A percentile compares a stretch with the other conserved stretches of the same genome.
These are phyloP conservation scores for Candida saitoana DNA, from an alignment of 805 yeast species.

Conservation along the genomic window DNA sequence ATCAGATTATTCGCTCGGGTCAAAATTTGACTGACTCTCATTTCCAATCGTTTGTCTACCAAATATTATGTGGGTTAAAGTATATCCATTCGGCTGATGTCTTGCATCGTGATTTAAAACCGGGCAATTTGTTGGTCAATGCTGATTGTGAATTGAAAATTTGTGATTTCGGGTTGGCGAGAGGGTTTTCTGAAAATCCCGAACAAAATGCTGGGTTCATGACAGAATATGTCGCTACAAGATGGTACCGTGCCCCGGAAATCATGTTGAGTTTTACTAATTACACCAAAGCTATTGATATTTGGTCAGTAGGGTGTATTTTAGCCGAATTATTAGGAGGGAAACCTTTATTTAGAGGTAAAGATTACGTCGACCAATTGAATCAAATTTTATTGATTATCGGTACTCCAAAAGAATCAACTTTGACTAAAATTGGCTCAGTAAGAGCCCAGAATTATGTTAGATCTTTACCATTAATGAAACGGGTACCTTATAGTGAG, in stretches of 20 bases:
- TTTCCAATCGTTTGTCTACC: conserved; percentile 89
- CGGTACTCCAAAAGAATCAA: conserved; percentile 78
- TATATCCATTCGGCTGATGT: conserved; percentile 92
- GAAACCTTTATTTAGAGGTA: conserved; percentile 87
- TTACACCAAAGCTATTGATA: conserved; percentile 92
- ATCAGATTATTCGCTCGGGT: conserved; percentile 90
- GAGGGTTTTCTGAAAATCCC: conserved; percentile 81
- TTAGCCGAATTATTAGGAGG: conserved; percentile 91
- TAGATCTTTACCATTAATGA: conserved; percentile 77
- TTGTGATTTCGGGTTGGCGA: conserved; percentile 94
- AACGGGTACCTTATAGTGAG: conserved; percentile 64
- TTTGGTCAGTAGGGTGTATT: conserved; percentile 98
- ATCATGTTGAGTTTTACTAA: conserved; percentile 92
- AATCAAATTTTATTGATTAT: conserved; percentile 79
- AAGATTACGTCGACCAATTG: conserved; percentile 92
- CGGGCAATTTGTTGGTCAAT: conserved; percentile 87
- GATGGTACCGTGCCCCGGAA: conserved; percentile 99
- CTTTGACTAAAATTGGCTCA: conserved; percentile 57
- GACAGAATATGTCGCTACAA: conserved; percentile 96
- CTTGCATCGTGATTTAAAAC: conserved; percentile 90
- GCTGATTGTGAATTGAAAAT: conserved; percentile 96
- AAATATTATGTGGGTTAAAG: conserved; percentile 83
- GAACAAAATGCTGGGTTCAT: conserved; percentile 87
- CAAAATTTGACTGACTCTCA: conserved; percentile 94
- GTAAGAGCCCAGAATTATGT: conserved; percentile 90